These are phyloP conservation scores for Colletotrichum sp. DNA, from an alignment of 2,329 filamentous ascomycete species.

Conservation along the genomic window DNA sequence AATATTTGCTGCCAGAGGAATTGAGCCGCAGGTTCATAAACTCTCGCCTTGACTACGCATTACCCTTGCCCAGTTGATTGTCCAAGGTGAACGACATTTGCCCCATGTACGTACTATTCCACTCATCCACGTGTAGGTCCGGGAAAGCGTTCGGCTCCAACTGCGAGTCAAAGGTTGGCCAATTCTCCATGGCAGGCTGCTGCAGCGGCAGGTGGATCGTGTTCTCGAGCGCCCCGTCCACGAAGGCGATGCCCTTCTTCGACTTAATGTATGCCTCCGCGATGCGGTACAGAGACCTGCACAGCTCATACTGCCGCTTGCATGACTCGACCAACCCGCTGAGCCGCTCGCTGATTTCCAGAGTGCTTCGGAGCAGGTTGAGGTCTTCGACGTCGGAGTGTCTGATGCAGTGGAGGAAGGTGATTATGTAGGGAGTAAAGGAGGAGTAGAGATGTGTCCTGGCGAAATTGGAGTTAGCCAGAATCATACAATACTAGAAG, in stretches of 20 bases:
- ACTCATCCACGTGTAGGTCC: neutral
- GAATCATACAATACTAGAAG: too few species aligned
- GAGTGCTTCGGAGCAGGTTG: neutral
- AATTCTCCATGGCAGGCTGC: neutral
- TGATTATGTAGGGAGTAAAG: constrained; percentile 26
- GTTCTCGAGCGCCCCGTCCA: neutral
- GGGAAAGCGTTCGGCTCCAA: neutral
- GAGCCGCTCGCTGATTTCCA: constrained; percentile 2
- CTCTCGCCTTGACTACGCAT: neutral
- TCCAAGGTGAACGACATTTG: constrained; percentile 11
- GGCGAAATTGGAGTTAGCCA: neutral
- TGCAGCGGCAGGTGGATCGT: neutral
- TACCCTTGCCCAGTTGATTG: neutral
- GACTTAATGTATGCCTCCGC: constrained; percentile 10
- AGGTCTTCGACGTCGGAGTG: constrained; percentile 17
- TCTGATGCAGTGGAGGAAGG: constrained; percentile 23
- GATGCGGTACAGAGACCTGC: neutral
- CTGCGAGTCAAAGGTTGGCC: neutral
- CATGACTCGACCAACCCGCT: neutral
- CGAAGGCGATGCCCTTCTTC: neutral
- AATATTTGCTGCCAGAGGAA: accelerated
- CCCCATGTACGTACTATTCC: neutral
- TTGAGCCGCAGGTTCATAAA: accelerated
- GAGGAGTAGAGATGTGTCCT: constrained; percentile 27
- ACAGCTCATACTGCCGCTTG: constrained; percentile 1